A percentile compares a stretch with the other conserved stretches of the same genome.
phyloP scores from a whole-genome alignment of 169 alveolate species.

The Perkinsus olseni region DNA sequence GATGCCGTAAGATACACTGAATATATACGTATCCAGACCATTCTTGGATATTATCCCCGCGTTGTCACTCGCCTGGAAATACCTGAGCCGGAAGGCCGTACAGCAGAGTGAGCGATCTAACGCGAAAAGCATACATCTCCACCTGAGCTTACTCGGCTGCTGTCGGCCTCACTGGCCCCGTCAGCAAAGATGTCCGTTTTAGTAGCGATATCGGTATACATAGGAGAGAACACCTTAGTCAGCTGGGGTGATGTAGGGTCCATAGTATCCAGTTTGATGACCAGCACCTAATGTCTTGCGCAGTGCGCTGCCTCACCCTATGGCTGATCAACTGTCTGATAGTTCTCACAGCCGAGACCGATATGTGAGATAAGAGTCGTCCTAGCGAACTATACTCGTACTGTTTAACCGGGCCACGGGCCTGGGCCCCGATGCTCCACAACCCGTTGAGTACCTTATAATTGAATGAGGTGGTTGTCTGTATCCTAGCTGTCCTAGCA shows the following conservation, averaged over 20 bases:
- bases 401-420: background rate
- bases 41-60: background rate
- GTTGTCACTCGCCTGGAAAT: background rate
- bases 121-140: too few species aligned
- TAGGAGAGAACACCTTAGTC: background rate
- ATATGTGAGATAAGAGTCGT: too few species aligned
- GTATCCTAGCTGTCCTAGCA: background rate
- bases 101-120: too few species aligned
- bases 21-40: background rate
- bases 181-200: background rate
- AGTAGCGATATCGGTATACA: background rate
- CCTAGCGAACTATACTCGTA: background rate
- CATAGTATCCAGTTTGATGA: background rate
- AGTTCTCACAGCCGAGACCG: too few species aligned
- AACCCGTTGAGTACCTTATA: too few species aligned
- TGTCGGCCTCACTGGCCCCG: background rate
- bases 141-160: background rate
- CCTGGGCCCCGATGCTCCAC: background rate
- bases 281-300: background rate
- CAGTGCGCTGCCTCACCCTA: too few species aligned
- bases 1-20: background rate
- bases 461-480: background rate
- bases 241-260: background rate
- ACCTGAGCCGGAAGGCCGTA: too few species aligned
- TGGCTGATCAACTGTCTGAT: too few species aligned